A percentile compares a stretch with the other conserved stretches of the same genome.
These are phyloP conservation scores for Xylaria multiplex DNA, from an alignment of 2,329 filamentous ascomycete genomes.

Conservation along the genomic window DNA sequence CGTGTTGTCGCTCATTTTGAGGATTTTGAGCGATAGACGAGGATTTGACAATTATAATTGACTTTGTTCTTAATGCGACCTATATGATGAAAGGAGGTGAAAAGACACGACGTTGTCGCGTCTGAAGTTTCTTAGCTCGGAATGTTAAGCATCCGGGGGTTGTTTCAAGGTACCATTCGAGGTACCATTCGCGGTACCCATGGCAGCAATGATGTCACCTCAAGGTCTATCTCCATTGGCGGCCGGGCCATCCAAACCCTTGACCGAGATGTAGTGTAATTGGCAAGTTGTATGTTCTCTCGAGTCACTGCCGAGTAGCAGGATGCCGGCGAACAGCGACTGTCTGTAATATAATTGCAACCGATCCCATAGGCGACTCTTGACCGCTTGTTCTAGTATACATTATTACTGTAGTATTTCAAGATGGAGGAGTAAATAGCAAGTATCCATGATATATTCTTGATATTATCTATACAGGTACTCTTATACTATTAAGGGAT, in stretches of 20 bases:
- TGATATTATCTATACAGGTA: no score
- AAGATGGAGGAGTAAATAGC: not conserved
- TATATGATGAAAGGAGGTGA: not conserved
- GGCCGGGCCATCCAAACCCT: slow-evolving; percentile 8
- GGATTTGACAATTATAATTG: not conserved
- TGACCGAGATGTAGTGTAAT: slow-evolving; percentile 7
- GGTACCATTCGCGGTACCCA: no score
- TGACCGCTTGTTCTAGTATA: slow-evolving; percentile 19
- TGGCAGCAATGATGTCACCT: slow-evolving; percentile 37
- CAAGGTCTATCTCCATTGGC: slow-evolving; percentile 20
- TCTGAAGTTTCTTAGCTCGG: slow-evolving; percentile 9
- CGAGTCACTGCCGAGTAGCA: not conserved
- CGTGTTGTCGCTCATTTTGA: slow-evolving; percentile 38
- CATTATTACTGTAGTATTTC: not conserved
- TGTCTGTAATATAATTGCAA: slow-evolving; percentile 17
- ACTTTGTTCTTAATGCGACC: not conserved
- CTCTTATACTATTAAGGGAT: no score
- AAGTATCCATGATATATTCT: no score
- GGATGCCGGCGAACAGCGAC: slow-evolving; percentile 18
- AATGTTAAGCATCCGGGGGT: slow-evolving; percentile 28
- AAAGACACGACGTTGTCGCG: not conserved
- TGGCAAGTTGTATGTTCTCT: not conserved
- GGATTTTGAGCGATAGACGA: not conserved
- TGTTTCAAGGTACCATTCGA: slow-evolving; percentile 15
- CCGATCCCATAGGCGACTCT: slow-evolving; percentile 7